A percentile compares a stretch with the other conserved stretches of the same genome.
phyloP scores from a whole-genome alignment of 495 filamentous ascomycete genomes.

The Trichocladium uniseriatum region DNA sequence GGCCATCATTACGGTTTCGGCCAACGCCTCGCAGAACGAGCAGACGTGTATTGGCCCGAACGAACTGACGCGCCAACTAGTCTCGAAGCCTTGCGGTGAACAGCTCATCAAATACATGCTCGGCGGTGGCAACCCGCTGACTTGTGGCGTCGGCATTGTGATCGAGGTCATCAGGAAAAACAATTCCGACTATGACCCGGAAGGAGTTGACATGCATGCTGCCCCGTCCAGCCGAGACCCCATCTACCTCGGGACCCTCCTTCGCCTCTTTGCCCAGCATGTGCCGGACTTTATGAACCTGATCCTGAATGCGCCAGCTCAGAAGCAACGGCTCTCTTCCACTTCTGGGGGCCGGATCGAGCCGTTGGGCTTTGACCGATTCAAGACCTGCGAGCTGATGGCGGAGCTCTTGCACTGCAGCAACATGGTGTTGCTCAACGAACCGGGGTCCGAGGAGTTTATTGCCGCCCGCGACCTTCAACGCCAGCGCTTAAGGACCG shows the following conservation, averaged over 20 bases:
- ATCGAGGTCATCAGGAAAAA: constrained; percentile 99
- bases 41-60: constrained; percentile 97
- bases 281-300: constrained; percentile 95
- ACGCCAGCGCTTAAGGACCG: constrained; percentile 63
- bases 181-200: constrained; percentile 97
- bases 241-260: constrained; percentile 90
- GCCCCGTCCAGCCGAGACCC: constrained; percentile 79
- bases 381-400: constrained; percentile 99
- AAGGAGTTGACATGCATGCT: constrained; percentile 68
- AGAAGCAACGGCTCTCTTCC: constrained; percentile 35
- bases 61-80: constrained; percentile 87
- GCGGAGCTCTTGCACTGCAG: constrained; percentile 95
- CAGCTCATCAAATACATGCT: constrained; percentile 85
- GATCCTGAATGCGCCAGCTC: constrained; percentile 57
- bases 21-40: constrained; percentile 95
- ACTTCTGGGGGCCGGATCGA: constrained; percentile 90
- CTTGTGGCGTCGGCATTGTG: constrained; percentile 92
- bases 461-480: constrained; percentile 73
- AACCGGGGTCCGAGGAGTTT: constrained; percentile 80
- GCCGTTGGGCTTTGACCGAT: constrained; percentile 91
- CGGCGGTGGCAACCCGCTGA: constrained; percentile 84
- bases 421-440: constrained; percentile 96
- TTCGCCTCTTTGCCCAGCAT: constrained; percentile 79
- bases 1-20: constrained; percentile 97
- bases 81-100: constrained; percentile 78